phyloP scores from a whole-genome alignment of 1,284 basidiomycete genomes.

The Ceratobasidium sp. region DNA sequence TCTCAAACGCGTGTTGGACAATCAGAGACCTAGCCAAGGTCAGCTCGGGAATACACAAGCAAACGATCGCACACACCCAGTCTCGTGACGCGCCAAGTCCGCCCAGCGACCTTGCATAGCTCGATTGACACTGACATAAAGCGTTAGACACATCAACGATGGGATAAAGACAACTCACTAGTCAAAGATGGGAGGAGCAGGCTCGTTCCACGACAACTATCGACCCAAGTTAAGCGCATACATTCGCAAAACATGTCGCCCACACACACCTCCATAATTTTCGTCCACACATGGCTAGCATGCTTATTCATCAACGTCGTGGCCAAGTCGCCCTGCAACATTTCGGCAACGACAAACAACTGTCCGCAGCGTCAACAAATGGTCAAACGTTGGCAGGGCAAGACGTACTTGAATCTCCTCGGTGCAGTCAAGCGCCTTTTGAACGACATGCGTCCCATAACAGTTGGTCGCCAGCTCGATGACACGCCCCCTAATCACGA shows the following conservation, averaged over 20 bases:
- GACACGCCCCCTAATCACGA: conserved; percentile 71
- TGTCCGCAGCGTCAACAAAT: conserved; percentile 26
- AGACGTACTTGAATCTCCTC: conserved; percentile 72
- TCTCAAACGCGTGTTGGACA: conserved; percentile 83
- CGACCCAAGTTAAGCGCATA: not conserved
- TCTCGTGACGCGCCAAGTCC: conserved; percentile 87
- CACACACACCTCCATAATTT: conserved; percentile 62
- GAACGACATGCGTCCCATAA: conserved; percentile 86
- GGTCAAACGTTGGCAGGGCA: not conserved
- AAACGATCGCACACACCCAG: conserved; percentile 65
- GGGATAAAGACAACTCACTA: conserved; percentile 66
- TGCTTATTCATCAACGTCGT: conserved; percentile 87
- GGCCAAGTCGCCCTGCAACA: conserved; percentile 82
- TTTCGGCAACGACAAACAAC: conserved; percentile 81
- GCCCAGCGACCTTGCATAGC: conserved; percentile 88
- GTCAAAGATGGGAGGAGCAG: conserved; percentile 82
- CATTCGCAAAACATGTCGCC: not conserved
- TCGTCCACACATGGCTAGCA: conserved; percentile 89
- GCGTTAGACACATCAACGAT: conserved; percentile 11
- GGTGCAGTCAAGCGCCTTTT: conserved; percentile 89
- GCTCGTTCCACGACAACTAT: conserved; percentile 78
- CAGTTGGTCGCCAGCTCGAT: conserved; percentile 87
- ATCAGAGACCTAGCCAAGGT: conserved; percentile 44
- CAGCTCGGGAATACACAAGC: not conserved
- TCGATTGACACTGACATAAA: conserved; percentile 75